Evolutionary conservation across 495 filamentous ascomycete genomes (phyloP).

Genomic region (Neurospora africana): DNA sequence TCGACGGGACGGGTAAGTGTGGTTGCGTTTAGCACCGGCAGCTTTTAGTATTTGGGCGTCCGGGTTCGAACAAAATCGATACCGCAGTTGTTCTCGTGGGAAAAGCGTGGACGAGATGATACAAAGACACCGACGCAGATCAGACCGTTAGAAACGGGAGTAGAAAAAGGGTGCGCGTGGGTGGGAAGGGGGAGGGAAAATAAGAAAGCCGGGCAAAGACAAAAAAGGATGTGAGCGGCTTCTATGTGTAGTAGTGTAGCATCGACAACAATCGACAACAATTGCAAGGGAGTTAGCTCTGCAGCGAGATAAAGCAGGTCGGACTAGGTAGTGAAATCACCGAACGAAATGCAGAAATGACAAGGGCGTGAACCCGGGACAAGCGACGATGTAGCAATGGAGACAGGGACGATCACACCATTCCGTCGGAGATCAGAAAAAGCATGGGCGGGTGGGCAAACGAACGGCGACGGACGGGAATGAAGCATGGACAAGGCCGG

Average conservation of each 20-base stretch:
- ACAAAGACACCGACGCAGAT: neutral
- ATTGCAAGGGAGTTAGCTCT: neutral
- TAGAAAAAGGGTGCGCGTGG: neutral
- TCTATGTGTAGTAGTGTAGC: neutral
- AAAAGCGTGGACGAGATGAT: neutral
- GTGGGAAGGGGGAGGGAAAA: neutral
- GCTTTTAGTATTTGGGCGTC: neutral
- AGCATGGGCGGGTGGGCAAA: neutral
- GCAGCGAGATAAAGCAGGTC: neutral
- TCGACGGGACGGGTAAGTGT: neutral
- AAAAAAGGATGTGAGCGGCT: neutral
- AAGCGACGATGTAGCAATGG: neutral
- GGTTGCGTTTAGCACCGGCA: neutral
- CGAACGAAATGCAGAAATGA: neutral
- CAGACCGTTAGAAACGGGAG: neutral
- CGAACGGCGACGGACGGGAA: neutral
- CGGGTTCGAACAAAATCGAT: neutral
- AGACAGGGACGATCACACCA: neutral
- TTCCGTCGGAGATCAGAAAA: neutral
- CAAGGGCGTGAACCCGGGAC: neutral
- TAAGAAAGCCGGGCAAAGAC: neutral
- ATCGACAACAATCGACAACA: constrained; percentile 1
- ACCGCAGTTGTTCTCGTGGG: neutral
- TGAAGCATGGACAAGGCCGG: neutral
- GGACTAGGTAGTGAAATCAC: neutral